Evolutionary conservation across 148 eudicot species (phyloP).

Genomic region (Rhododendron kiyosumense): DNA sequence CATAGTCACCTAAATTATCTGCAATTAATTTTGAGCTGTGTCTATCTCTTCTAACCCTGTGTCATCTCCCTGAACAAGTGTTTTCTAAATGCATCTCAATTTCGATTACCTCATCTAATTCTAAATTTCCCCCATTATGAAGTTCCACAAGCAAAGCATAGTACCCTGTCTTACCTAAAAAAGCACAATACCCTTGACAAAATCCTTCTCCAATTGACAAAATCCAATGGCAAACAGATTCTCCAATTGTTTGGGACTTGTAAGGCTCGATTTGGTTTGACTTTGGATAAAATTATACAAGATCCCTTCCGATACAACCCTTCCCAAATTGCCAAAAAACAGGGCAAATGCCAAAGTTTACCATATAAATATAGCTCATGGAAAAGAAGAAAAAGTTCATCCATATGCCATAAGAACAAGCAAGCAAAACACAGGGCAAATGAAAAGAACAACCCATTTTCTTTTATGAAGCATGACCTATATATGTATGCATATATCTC

Average conservation of each 20-base stretch:
- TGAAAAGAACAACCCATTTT: background rate
- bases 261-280: background rate
- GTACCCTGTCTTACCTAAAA: too few species aligned
- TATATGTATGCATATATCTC: background rate
- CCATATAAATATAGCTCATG: background rate
- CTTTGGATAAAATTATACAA: background rate
- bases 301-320: background rate
- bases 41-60: background rate
- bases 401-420: background rate
- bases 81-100: background rate
- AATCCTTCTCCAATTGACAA: background rate
- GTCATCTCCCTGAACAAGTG: background rate
- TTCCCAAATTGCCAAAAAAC: background rate
- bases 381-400: background rate
- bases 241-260: background rate
- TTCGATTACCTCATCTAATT: background rate
- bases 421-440: slow-evolving; percentile 9
- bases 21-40: too few species aligned
- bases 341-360: background rate
- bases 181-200: background rate
- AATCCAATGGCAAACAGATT: background rate
- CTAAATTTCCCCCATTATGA: background rate
- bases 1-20: too few species aligned
- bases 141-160: background rate
- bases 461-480: background rate